Percentiles rank a stretch among this genome's conserved stretches.
These are phyloP conservation scores for Hemisphaericaspora xylanilytica DNA, from an alignment of 1,139 yeast genomes.

Conservation along the genomic window DNA sequence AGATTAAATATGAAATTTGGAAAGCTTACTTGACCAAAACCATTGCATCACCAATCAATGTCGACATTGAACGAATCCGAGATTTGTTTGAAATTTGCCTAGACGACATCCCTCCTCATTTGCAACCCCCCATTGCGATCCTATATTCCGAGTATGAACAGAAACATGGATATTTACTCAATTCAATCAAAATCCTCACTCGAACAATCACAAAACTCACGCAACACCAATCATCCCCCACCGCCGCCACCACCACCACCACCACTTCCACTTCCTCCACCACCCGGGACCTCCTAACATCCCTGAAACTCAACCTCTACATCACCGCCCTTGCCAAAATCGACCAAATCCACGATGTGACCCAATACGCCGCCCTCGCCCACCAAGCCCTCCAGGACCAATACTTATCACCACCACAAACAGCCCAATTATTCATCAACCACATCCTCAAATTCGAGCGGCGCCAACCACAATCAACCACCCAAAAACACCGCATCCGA, in stretches of 20 bases:
- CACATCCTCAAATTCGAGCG: constrained; percentile 51
- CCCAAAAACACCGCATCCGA: constrained; percentile 49
- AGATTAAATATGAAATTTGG: constrained; percentile 68
- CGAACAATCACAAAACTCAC: constrained; percentile 15
- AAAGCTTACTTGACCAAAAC: constrained; percentile 60
- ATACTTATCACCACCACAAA: constrained; percentile 26
- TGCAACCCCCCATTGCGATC: constrained; percentile 47
- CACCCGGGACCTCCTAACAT: constrained; percentile 13
- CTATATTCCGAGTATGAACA: constrained; percentile 63
- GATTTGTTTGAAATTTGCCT: constrained; percentile 69
- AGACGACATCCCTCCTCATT: constrained; percentile 36
- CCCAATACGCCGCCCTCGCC: constrained; percentile 18
- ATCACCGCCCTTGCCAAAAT: constrained; percentile 14
- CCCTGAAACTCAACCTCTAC: constrained; percentile 25
- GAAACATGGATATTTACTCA: constrained; percentile 26
- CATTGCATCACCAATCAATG: constrained; percentile 27
- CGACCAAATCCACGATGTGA: constrained; percentile 14
- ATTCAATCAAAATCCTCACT: constrained; percentile 27
- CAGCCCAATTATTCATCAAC: constrained; percentile 27
- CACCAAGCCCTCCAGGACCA: constrained; percentile 19
- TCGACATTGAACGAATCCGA: constrained; percentile 56
- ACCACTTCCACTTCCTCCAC: background rate
- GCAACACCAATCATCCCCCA: constrained; percentile 2
- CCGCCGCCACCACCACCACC: constrained; percentile 2
- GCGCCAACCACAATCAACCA: constrained; percentile 38